Conservation (phyloP, 257 asterid genomes). For the Solanum pennellii region DNA sequence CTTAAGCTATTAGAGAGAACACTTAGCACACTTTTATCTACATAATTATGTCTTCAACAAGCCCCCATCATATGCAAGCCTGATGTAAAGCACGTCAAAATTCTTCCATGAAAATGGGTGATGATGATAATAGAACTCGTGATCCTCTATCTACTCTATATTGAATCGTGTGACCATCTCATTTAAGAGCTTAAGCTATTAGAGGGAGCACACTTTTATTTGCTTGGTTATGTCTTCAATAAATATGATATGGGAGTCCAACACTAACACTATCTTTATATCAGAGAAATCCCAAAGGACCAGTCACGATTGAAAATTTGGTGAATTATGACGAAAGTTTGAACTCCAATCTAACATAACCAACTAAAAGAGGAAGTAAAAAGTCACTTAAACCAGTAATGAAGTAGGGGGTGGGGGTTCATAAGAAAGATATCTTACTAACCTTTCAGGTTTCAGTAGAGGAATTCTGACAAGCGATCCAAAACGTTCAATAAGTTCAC, state of each 20-base stretch:
- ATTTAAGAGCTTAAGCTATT: background rate
- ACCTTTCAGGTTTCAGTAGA: slow-evolving; percentile 71
- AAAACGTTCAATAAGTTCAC: slow-evolving; percentile 77
- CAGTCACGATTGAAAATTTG: background rate
- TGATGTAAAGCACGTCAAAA: background rate
- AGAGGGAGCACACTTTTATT: background rate
- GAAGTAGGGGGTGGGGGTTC: background rate
- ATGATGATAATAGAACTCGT: background rate
- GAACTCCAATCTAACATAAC: background rate
- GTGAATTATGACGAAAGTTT: background rate
- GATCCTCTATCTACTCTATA: background rate
- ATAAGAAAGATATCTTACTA: background rate
- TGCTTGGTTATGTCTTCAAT: background rate
- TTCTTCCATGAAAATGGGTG: background rate
- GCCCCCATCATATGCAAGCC: background rate
- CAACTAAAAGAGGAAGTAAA: background rate
- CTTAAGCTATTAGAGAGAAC: background rate
- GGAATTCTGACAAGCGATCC: slow-evolving; percentile 94
- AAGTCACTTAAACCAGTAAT: background rate
- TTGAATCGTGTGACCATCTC: background rate
- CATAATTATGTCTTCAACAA: background rate
- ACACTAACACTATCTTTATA: background rate
- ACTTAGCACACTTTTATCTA: background rate
- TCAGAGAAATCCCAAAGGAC: background rate
- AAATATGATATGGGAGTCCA: background rate